These are phyloP conservation scores for Penicillium pulvis DNA, from an alignment of 495 filamentous ascomycete genomes.

Conservation along the genomic window DNA sequence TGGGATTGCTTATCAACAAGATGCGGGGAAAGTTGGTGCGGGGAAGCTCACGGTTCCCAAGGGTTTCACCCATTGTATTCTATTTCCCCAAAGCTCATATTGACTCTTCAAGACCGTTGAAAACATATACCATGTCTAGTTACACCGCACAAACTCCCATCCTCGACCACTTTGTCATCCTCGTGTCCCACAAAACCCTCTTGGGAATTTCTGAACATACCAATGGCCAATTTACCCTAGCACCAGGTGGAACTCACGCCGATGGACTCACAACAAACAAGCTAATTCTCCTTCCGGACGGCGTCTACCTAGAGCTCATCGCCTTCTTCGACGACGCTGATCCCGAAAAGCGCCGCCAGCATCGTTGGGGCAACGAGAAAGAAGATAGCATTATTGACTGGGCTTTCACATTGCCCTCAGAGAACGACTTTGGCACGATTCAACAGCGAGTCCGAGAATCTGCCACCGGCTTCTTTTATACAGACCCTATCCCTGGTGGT, in stretches of 20 bases:
- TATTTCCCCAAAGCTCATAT: no score
- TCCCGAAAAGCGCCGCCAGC: slow-evolving; percentile 16
- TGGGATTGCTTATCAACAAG: no score
- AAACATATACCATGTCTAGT: slow-evolving; percentile 3
- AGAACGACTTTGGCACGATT: slow-evolving; percentile 15
- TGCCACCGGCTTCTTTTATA: slow-evolving; percentile 8
- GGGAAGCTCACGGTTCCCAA: neutral
- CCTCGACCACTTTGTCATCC: slow-evolving; percentile 27
- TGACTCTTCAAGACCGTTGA: no score
- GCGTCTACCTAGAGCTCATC: slow-evolving; percentile 24
- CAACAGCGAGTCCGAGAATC: slow-evolving; percentile 11
- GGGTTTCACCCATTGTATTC: neutral
- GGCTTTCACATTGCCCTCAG: slow-evolving; percentile 25
- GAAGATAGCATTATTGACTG: slow-evolving; percentile 27
- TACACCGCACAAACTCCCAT: slow-evolving; percentile 5
- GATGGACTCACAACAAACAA: slow-evolving; percentile 24
- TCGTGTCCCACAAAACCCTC: slow-evolving; percentile 20
- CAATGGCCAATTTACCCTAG: slow-evolving; percentile 15
- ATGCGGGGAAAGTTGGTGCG: neutral
- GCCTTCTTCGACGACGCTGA: slow-evolving; percentile 21
- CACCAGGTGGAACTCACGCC: slow-evolving; percentile 21
- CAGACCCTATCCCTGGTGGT: slow-evolving; percentile 14
- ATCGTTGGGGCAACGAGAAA: slow-evolving; percentile 26
- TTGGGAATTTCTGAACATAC: slow-evolving; percentile 7
- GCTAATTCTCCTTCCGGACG: slow-evolving; percentile 21